These are phyloP conservation scores for Capronia epimyces DNA, from an alignment of 2,329 filamentous ascomycete genomes.

Conservation along the genomic window DNA sequence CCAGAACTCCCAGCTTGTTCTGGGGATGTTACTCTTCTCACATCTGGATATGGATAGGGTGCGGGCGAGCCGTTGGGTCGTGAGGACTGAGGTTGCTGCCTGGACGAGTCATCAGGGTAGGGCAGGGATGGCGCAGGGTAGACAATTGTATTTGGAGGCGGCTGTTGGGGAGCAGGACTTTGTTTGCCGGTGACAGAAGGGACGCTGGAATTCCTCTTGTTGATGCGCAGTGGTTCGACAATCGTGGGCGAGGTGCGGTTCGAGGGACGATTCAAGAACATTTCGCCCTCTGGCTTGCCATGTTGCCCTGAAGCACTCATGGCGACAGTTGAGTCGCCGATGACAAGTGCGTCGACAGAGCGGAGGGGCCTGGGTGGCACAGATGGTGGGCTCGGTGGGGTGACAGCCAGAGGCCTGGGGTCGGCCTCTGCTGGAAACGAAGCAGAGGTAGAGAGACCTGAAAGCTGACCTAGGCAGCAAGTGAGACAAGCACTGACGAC, in stretches of 20 bases:
- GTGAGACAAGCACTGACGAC: slow-evolving; percentile 12
- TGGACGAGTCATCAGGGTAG: slow-evolving; percentile 63
- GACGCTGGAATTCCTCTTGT: slow-evolving; percentile 64
- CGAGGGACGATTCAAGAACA: slow-evolving; percentile 61
- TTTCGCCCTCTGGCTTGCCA: slow-evolving; percentile 70
- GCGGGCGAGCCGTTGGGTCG: slow-evolving; percentile 35
- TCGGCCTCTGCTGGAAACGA: background rate
- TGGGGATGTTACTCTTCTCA: slow-evolving; percentile 28
- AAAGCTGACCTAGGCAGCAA: slow-evolving; percentile 5
- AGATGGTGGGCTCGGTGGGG: background rate
- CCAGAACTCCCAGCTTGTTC: slow-evolving; percentile 20
- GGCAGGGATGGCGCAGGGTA: slow-evolving; percentile 64
- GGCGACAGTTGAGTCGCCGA: slow-evolving; percentile 14
- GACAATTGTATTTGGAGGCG: slow-evolving; percentile 52
- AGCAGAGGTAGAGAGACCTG: slow-evolving; percentile 6
- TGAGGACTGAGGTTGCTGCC: slow-evolving; percentile 34
- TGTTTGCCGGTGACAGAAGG: slow-evolving; percentile 34
- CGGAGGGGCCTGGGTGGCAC: background rate
- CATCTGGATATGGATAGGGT: slow-evolving; percentile 41
- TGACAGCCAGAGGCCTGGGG: background rate
- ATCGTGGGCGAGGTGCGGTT: slow-evolving; percentile 62
- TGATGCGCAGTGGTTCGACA: slow-evolving; percentile 77
- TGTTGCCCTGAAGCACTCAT: slow-evolving; percentile 50
- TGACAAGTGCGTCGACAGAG: background rate
- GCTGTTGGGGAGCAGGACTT: slow-evolving; percentile 44